Evolutionary conservation across 805 yeast genomes (phyloP), one percentile per base, ranked within the genome.

Genomic region (Hanseniaspora taiwanica): DNA sequence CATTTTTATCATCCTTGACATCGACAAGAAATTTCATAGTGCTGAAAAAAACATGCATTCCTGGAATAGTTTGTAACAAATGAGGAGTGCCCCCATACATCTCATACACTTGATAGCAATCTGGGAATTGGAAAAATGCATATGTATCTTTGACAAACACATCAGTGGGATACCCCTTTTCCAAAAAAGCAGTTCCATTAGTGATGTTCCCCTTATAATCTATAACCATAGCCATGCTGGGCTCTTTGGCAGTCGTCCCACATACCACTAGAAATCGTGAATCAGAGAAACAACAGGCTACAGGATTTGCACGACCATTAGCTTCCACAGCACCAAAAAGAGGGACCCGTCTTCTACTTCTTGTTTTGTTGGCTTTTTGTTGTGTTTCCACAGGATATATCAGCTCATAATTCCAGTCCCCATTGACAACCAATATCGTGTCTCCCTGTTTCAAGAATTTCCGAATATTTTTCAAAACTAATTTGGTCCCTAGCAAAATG

Each of bases 191-290:
- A 6, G 59, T 55, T 10, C 57, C 58, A 27, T 54, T 54, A 5
- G 52, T 52, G 7, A 57, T 53, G 36, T 57, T 59, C 24, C 63
- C 63, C 4, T 48, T 25, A 39, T 48, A 45, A 40, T 55, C 51
- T 3, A 58, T 48, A 4, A 55, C 49, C n/a, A 58, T 46, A 3
- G 52, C 57, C 54, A 58, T 57, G 2, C 60, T 50, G 20, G 46
- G 49, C 35, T 54, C 55, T 2, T 46, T 48, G 14, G 36, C 32
- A 3, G 50, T 40, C 2, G 43, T 45, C 2, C 63, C 62, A 8
- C 63, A 60, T 0, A 60, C 48, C 4, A 58, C 52, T 14, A 57
- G 35, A 42, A 54, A 51, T 27, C 24, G 4, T 4, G n/a, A 9
- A 13, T 33, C n/a, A 16, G 23, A 33, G 7, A 33, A 6, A 16